Evolutionary conservation across 495 filamentous ascomycete species (phyloP).

Genomic region (Neurospora intermedia): DNA sequence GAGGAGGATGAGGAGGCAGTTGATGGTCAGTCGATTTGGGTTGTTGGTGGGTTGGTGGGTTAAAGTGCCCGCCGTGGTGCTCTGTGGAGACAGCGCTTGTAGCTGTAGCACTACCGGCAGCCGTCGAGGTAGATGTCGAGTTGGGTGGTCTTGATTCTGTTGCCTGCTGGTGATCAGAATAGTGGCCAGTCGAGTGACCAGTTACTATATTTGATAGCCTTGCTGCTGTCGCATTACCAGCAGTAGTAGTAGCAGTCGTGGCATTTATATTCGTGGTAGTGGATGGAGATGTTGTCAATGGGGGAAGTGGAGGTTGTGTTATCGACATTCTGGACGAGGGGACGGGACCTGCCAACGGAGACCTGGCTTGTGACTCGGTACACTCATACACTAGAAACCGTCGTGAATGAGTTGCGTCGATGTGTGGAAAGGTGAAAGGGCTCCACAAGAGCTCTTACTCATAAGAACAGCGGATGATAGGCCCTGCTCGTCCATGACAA

Average conservation of each 20-base stretch:
- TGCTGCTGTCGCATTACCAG: neutral
- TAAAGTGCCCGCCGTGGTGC: neutral
- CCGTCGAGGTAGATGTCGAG: neutral
- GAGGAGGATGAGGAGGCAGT: neutral
- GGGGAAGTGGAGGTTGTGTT: neutral
- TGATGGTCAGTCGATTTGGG: neutral
- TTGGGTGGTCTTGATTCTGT: neutral
- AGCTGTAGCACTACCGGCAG: neutral
- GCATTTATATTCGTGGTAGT: neutral
- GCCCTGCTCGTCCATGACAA: too few relatives aligned
- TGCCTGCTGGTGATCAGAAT: neutral
- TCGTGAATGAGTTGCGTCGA: too few relatives aligned
- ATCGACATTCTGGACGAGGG: neutral
- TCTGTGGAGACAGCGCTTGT: neutral
- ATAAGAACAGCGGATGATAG: too few relatives aligned
- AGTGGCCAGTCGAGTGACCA: neutral
- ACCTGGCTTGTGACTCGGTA: too few relatives aligned
- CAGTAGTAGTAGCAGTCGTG: neutral
- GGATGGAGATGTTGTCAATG: neutral
- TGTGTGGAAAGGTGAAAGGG: neutral
- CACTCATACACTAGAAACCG: too few relatives aligned
- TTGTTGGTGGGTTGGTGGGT: neutral
- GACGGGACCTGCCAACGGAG: too few relatives aligned
- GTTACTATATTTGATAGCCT: neutral
- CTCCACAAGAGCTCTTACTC: neutral